Evolutionary conservation across 345 rosid genomes (phyloP), one percentile per base, ranked within the genome.

Genomic region (Bruguiera sexangula): DNA sequence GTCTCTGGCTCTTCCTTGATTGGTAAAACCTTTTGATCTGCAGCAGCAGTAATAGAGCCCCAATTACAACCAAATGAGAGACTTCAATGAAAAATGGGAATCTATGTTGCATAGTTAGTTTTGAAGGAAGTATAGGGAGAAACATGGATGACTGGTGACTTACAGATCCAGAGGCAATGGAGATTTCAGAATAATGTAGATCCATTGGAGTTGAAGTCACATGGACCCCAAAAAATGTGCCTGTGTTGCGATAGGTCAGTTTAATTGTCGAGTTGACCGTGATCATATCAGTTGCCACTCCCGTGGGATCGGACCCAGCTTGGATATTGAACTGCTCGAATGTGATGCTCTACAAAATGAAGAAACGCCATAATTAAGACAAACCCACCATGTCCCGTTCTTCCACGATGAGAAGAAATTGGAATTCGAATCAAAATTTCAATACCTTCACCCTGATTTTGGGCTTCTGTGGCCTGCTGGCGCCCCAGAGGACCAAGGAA

Each of bases 171-270:
- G 98, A 84, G 60, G 89, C 99, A 7, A 95, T 75, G 31, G 76
- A 78, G 78, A 92, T 78, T 11, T 92, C 79, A 30, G 88, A 83
- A 75, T 78, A 87, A 20, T 82, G 73, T 11, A 92, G 92, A 79
- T 95, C 98, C 11, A 89, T 52, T 5, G 96, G 92, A 58, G 92
- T 72, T 18, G 99, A 79, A 22, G 92, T 78, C 21, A 92, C 99
- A 68, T 92, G 98, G 48, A 90, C 93, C 11, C 99, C 99, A 36
- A 95, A 95, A 76, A 95, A 95, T 13, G 97, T 89, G 71, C 97
- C 99, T 0, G 87, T 88, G 86, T 92, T 95, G 0, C 91, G 81
- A 68, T 95, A 95, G 56, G 81, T 66, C 86, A 95, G 78, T 72
- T 82, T 90, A 53, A 88, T 71, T 1, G 96, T 92, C 6, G 99